Percentiles rank a stretch among this genome's conserved stretches.
These are phyloP conservation scores for Xylaria flabelliformis DNA, from an alignment of 495 filamentous ascomycete species.

Conservation along the genomic window DNA sequence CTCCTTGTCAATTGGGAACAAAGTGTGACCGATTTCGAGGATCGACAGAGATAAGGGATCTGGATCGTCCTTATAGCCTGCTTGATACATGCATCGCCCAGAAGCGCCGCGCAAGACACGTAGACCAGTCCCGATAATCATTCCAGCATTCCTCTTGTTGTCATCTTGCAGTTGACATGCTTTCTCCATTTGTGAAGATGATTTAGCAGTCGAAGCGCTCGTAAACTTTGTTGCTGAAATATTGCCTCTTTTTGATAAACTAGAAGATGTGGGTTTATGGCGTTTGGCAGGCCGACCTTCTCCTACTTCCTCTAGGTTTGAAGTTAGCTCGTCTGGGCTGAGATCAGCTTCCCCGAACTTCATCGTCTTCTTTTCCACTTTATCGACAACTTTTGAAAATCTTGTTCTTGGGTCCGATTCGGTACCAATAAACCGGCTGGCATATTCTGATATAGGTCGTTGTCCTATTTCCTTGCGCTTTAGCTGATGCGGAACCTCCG, in stretches of 20 bases:
- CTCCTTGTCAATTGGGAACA: constrained; percentile 28
- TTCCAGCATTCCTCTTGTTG: background rate
- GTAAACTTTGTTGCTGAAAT: constrained; percentile 32
- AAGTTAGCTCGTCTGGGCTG: constrained; percentile 25
- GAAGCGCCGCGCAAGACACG: constrained; percentile 34
- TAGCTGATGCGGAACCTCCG: background rate
- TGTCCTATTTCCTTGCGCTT: background rate
- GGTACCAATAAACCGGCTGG: background rate
- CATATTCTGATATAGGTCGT: background rate
- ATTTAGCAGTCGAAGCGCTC: constrained; percentile 9
- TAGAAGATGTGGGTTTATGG: constrained; percentile 24
- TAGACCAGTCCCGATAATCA: constrained; percentile 28
- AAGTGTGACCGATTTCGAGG: constrained; percentile 26
- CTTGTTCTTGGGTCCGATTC: background rate
- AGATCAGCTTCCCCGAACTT: background rate
- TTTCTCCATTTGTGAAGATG: background rate
- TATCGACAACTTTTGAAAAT: constrained; percentile 27
- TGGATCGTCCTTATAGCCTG: background rate
- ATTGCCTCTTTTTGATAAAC: constrained; percentile 36
- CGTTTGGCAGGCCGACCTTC: constrained; percentile 23
- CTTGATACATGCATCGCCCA: constrained; percentile 32
- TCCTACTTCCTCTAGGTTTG: constrained; percentile 22
- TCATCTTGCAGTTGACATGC: background rate
- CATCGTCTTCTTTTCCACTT: background rate
- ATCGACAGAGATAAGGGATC: constrained; percentile 33